Conservation (phyloP, 371 early-diverging fungal genomes). For the Circinella umbellata region DNA sequence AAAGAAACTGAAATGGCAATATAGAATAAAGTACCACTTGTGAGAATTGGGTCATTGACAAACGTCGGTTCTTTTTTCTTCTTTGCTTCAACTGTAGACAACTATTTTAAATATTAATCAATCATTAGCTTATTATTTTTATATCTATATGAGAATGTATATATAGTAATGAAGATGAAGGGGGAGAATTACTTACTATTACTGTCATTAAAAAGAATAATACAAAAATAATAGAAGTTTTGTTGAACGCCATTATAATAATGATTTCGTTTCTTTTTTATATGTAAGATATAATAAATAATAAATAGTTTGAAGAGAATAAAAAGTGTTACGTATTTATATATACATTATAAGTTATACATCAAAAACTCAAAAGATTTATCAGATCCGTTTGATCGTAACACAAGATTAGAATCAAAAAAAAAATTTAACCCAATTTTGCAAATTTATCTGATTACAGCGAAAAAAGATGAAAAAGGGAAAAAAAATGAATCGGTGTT, state of each 20-base stretch:
- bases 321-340: neutral
- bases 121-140: no score
- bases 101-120: neutral
- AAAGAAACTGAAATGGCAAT: conserved; percentile 29
- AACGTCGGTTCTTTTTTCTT: neutral
- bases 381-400: neutral
- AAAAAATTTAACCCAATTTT: neutral
- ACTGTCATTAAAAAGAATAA: neutral
- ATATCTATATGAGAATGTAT: no score
- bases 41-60: conserved; percentile 11
- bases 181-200: neutral
- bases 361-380: no score
- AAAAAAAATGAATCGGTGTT: neutral
- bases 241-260: no score
- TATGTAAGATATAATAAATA: neutral
- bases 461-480: neutral
- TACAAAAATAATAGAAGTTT: neutral
- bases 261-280: neutral
- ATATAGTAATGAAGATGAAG: neutral
- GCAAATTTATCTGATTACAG: conserved; percentile 4
- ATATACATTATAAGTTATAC: no score
- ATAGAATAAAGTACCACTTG: conserved; percentile 29
- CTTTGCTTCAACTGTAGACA: neutral
- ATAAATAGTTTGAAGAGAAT: neutral
- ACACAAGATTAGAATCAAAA: neutral